These are phyloP conservation scores for Lactarius tabidus DNA, from an alignment of 768 basidiomycete genomes.

Conservation along the genomic window DNA sequence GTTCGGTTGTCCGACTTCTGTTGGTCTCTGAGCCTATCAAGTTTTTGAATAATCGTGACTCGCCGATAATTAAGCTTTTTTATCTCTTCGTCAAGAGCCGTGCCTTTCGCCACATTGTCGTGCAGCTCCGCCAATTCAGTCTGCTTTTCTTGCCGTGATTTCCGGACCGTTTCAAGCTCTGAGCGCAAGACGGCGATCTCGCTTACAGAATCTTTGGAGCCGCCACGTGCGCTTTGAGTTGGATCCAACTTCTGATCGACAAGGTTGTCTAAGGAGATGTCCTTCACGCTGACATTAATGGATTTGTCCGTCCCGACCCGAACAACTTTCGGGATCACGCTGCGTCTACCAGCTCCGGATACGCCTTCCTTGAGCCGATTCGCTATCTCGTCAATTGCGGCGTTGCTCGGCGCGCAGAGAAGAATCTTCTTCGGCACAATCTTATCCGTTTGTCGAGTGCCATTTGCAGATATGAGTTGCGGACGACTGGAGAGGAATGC, in stretches of 20 bases:
- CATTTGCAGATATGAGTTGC: slow-evolving; percentile 42
- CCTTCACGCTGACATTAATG: slow-evolving; percentile 75
- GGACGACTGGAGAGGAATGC: slow-evolving; percentile 66
- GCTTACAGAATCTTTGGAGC: slow-evolving; percentile 49
- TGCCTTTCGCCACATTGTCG: slow-evolving; percentile 51
- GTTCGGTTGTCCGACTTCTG: slow-evolving; percentile 76
- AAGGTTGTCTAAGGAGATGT: slow-evolving; percentile 81
- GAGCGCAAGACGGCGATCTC: slow-evolving; percentile 56
- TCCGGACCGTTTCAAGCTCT: slow-evolving; percentile 69
- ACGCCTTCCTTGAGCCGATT: slow-evolving; percentile 80
- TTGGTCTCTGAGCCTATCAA: slow-evolving; percentile 78
- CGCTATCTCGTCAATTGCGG: slow-evolving; percentile 96
- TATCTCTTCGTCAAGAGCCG: slow-evolving; percentile 69
- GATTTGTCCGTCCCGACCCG: slow-evolving; percentile 78
- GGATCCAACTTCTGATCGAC: slow-evolving; percentile 70
- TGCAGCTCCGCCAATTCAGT: slow-evolving; percentile 53
- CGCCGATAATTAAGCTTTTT: slow-evolving; percentile 60
- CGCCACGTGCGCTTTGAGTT: slow-evolving; percentile 35
- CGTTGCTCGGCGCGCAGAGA: slow-evolving; percentile 96
- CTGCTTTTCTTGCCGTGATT: slow-evolving; percentile 52
- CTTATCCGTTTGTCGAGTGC: slow-evolving; percentile 38
- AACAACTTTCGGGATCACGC: slow-evolving; percentile 71
- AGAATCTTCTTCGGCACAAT: slow-evolving; percentile 68
- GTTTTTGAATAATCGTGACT: slow-evolving; percentile 57
- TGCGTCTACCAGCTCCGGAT: slow-evolving; percentile 49